Evolutionary conservation across 345 rosid genomes (phyloP), one percentile per base, ranked within the genome.

Genomic region (Gossypium herbaceum): DNA sequence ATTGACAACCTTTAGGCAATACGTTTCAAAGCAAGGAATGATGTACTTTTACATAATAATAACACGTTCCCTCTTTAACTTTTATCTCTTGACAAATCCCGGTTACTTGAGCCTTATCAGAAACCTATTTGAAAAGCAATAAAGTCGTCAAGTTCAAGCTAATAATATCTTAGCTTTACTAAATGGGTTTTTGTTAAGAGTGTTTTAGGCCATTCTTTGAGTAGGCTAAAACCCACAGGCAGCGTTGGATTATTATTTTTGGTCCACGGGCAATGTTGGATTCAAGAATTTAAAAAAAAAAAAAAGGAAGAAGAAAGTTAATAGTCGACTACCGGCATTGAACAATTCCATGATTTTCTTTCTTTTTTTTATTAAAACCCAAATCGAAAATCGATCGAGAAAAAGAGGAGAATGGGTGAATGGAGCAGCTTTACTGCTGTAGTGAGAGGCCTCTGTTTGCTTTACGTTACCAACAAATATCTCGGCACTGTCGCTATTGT

Each of bases 401-500:
- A 39, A 43, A 9, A 6, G 43, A 22, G 43, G 44, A 29, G 20
- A 39, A 57, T 72, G 66, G 41, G 44, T 58, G 59, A 20, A 52
- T 50, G 71, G 60, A 13, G 61, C 19, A 51, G 34, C 51, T 12
- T 64, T 34, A 51, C 74, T 10, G 51, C 76, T 1, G 4, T 86
- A 1, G 71, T 76, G 17, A 86, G 85, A 72, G 17, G 73, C 74
- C 68, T 83, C 75, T 86, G 89, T 79, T 44, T 81, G 50, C 80
- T 93, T 67, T 89, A 91, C 12, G 84, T 81, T 73, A 78, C 87
- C 75, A 79, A 82, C 54, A 78, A 73, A 51, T 77, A 91, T 71
- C 4, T 93, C 64, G 78, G 85, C 76, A 79, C 85, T 68, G 8
- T 75, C 10, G 52, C 75, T 70, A 70, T 79, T 39, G 97, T 92